A percentile compares a stretch with the other conserved stretches of the same genome.
These are phyloP conservation scores for Vigna angularis DNA, from an alignment of 306 rosid species.

Conservation along the genomic window DNA sequence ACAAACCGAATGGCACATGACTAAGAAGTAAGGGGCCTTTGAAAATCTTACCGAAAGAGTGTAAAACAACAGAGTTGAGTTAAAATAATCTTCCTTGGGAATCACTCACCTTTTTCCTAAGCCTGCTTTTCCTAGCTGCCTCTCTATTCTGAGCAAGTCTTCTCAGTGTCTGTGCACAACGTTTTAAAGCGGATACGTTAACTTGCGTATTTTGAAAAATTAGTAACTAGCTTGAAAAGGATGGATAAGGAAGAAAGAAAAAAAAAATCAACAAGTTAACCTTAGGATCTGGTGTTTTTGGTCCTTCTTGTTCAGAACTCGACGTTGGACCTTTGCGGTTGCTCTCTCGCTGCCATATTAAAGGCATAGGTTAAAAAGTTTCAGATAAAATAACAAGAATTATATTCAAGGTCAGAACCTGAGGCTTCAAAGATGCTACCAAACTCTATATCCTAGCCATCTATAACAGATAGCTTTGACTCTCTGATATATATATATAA, in stretches of 20 bases:
- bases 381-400: background rate
- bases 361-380: constrained; percentile 15
- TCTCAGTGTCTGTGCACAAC: constrained; percentile 72
- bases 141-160: constrained; percentile 99
- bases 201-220: background rate
- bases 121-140: constrained; percentile 99
- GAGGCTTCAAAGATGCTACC: constrained; percentile 45
- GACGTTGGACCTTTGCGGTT: constrained; percentile 88
- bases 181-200: background rate
- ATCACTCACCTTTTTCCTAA: constrained; percentile 79
- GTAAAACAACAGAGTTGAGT: constrained; percentile 28
- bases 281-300: constrained; percentile 97
- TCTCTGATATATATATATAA: background rate
- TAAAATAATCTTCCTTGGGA: constrained; percentile 19
- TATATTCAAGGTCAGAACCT: constrained; percentile 32
- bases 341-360: constrained; percentile 62
- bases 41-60: constrained; percentile 42
- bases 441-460: constrained; percentile 17
- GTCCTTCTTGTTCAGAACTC: constrained; percentile 94
- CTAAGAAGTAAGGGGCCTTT: background rate
- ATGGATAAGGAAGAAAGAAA: background rate
- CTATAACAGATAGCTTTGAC: constrained; percentile 13
- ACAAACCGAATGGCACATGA: constrained; percentile 13
- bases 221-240: background rate
- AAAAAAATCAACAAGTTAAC: constrained; percentile 37